phyloP scores from a whole-genome alignment of 2,329 filamentous ascomycete genomes.

The Clarireedia monteithiana region DNA sequence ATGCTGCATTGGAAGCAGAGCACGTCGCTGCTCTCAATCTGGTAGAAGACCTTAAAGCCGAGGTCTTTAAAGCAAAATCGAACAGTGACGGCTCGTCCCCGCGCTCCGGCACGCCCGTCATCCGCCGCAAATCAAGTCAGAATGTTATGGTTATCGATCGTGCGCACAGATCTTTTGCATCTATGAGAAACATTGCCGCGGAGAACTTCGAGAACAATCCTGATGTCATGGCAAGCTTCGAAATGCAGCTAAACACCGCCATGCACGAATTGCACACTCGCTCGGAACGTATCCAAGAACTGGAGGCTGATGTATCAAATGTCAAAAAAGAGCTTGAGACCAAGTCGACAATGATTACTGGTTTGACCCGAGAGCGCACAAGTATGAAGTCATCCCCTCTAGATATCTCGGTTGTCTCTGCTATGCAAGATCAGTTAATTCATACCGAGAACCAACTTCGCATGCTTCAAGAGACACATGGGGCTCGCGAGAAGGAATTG shows the following conservation, averaged over 20 bases:
- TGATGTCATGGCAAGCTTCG: constrained; percentile 85
- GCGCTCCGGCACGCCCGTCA: constrained; percentile 65
- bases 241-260: constrained; percentile 81
- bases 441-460: constrained; percentile 77
- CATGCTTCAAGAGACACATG: constrained; percentile 64
- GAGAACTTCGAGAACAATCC: constrained; percentile 79
- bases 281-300: constrained; percentile 81
- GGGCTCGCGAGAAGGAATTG: constrained; percentile 68
- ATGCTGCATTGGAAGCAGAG: constrained; percentile 73
- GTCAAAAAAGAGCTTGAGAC: constrained; percentile 94
- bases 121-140: constrained; percentile 88
- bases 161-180: constrained; percentile 83
- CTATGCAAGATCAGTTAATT: constrained; percentile 79
- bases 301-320: constrained; percentile 76
- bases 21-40: constrained; percentile 77
- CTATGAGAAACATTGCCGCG: constrained; percentile 77
- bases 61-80: constrained; percentile 70
- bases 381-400: constrained; percentile 79
- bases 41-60: constrained; percentile 84
- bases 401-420: constrained; percentile 85
- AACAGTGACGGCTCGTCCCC: constrained; percentile 42
- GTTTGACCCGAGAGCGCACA: constrained; percentile 84
- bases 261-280: constrained; percentile 86
- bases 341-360: constrained; percentile 93
- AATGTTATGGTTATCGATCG: constrained; percentile 82